Base-by-base conservation (phyloP, 2,329 filamentous ascomycete species). In the Nothomitra cinnamomea region DNA sequence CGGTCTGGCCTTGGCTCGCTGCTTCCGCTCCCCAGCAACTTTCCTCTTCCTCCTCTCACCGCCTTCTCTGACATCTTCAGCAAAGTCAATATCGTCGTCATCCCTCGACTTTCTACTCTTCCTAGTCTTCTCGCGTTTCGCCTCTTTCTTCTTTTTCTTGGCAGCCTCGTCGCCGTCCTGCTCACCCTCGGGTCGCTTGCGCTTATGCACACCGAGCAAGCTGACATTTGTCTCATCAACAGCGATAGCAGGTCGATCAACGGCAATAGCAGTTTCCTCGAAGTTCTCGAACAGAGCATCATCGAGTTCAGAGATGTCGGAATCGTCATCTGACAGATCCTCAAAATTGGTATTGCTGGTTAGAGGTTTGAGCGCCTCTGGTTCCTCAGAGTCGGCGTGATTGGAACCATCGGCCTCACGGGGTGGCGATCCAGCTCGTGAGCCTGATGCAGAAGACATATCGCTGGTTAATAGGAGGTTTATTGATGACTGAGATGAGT, bases 61-160 rank as follows among this genome's bases (percentile, higher is more conserved):
- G 6, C 32, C 35, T 13, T 45, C 49, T 15, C 36, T 10, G 28
- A 10, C 55, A 57, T 69, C 68, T 3, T 69, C 72, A 24, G 70
- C 74, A 53, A 73, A 74, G 28, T 75, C 74, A 51, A 73, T 71
- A 41, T 70, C 75, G 56, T 72, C 72, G 1, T 72, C 73, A 67
- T 86, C 85, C 59, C 82, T 82, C 61, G 82, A 75, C 51, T 80
- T 75, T n/a, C 79, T 81, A 61, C 81, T 83, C 65, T 83, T 81
- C 59, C 71, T 72, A 19, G 69, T 70, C 66, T 74, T 77, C 61
- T 78, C 75, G 25, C 76, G 67, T 55, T 72, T 68, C 3, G 70
- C 68, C 59, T 76, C 72, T 57, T 72, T 72, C 65, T 77, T 80
- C 53, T 85, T 83, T 69, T 87, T 92, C 67, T 84, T 86, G 43